A percentile compares a stretch with the other conserved stretches of the same genome.
Evolutionary conservation across 371 early-diverging fungal genomes (phyloP).

Genomic region (Syncephalastrum monosporum): DNA sequence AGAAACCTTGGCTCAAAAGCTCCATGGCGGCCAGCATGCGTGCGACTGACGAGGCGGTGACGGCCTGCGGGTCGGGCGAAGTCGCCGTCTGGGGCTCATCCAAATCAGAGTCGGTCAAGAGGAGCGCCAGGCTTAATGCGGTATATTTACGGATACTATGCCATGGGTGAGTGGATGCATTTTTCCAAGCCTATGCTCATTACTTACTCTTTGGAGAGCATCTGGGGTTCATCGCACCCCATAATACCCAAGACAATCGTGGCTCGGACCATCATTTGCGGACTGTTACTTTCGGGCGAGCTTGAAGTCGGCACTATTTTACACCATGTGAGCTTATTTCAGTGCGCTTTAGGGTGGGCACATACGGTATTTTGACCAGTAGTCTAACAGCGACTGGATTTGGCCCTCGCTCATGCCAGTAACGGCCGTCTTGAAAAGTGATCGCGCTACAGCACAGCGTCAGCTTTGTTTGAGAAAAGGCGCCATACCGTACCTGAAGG

Average conservation of each 20-base stretch:
- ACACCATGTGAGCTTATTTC: neutral
- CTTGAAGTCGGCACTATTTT: conserved; percentile 61
- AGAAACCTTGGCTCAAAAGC: conserved; percentile 74
- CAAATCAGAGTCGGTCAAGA: conserved; percentile 47
- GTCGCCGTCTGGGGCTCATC: conserved; percentile 19
- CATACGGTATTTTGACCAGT: conserved; percentile 65
- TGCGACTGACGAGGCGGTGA: conserved; percentile 57
- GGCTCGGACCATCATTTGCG: conserved; percentile 72
- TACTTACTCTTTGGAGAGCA: conserved; percentile 44
- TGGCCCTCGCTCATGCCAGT: conserved; percentile 47
- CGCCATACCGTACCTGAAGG: conserved; percentile 55
- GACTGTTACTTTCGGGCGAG: conserved; percentile 37
- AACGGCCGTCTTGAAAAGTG: conserved; percentile 46
- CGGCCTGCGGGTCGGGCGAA: conserved; percentile 15
- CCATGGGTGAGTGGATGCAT: neutral
- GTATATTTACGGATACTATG: conserved; percentile 50
- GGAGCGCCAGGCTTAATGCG: conserved; percentile 57
- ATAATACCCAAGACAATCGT: conserved; percentile 74
- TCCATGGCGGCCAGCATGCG: conserved; percentile 73
- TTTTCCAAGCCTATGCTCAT: neutral
- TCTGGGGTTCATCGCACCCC: conserved; percentile 60
- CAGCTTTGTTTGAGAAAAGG: neutral
- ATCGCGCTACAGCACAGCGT: conserved; percentile 23
- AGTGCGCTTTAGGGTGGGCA: neutral
- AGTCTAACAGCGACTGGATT: conserved; percentile 49